Evolutionary conservation across 345 rosid species (phyloP).

Genomic region (Eucalyptus curtisii): DNA sequence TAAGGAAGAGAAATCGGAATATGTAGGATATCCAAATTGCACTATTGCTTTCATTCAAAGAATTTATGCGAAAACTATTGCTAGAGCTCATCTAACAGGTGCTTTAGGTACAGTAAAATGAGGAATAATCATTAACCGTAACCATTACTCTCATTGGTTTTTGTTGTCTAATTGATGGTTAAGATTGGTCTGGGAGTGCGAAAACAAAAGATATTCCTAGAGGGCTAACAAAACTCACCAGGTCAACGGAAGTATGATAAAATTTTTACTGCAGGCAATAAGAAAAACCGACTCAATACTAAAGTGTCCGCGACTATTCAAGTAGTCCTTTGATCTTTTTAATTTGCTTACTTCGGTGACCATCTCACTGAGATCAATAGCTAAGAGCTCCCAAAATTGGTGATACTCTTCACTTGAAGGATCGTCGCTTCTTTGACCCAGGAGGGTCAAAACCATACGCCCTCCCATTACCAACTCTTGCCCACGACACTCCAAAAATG

Average conservation of each 20-base stretch:
- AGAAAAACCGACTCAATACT: not conserved
- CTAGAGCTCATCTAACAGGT: not conserved
- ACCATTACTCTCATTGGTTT: not conserved
- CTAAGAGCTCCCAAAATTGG: constrained; percentile 2
- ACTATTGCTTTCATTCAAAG: not conserved
- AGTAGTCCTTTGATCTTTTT: not conserved
- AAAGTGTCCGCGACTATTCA: not conserved
- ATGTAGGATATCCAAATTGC: not conserved
- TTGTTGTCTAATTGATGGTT: not conserved
- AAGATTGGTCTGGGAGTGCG: not conserved
- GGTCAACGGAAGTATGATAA: not conserved
- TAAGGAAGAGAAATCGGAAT: not conserved
- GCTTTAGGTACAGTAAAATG: not conserved
- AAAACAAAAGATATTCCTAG: no score
- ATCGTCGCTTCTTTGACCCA: constrained; percentile 18
- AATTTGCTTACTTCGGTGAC: constrained; percentile 13
- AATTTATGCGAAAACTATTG: not conserved
- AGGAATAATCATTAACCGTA: not conserved
- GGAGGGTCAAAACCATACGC: constrained; percentile 20
- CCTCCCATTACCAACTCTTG: constrained; percentile 29
- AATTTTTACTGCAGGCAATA: not conserved
- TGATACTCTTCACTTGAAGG: constrained; percentile 2
- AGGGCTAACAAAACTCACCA: not conserved
- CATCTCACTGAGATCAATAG: constrained; percentile 15
- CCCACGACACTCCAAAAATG: constrained; percentile 19